Percentiles rank a stretch among this genome's conserved stretches.
Evolutionary conservation across 495 filamentous ascomycete genomes (phyloP).

Genomic region (Hamigera avellanea): DNA sequence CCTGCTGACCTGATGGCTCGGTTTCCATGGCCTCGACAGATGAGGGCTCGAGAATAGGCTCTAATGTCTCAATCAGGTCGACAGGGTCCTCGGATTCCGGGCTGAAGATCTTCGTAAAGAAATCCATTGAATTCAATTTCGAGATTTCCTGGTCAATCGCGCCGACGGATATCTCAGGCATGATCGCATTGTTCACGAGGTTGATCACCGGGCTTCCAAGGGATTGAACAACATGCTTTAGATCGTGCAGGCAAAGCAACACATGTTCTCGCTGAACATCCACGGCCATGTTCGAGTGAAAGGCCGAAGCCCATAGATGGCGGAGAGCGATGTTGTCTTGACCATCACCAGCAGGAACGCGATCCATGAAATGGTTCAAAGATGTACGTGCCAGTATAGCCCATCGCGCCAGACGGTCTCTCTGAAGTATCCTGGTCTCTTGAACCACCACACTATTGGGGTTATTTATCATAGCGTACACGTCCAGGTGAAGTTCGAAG

Average conservation of each 20-base stretch:
- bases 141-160: slow-evolving; percentile 83
- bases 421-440: slow-evolving; percentile 45
- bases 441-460: slow-evolving; percentile 57
- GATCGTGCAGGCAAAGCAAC: slow-evolving; percentile 66
- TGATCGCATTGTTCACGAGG: slow-evolving; percentile 74
- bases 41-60: slow-evolving; percentile 75
- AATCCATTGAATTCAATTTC: slow-evolving; percentile 88
- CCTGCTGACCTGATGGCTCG: slow-evolving; percentile 7
- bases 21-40: slow-evolving; percentile 33
- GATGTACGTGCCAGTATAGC: slow-evolving; percentile 53
- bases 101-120: slow-evolving; percentile 77
- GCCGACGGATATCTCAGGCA: slow-evolving; percentile 74
- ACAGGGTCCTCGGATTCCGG: slow-evolving; percentile 57
- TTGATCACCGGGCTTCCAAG: slow-evolving; percentile 38
- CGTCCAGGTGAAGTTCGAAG: slow-evolving; percentile 82
- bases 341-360: slow-evolving; percentile 11
- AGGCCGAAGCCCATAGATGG: slow-evolving; percentile 78
- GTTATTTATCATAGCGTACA: slow-evolving; percentile 66
- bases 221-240: slow-evolving; percentile 38
- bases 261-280: slow-evolving; percentile 64
- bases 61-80: slow-evolving; percentile 77
- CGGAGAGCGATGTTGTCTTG: slow-evolving; percentile 32
- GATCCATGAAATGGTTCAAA: slow-evolving; percentile 37
- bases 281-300: slow-evolving; percentile 58
- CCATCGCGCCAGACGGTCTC: slow-evolving; percentile 67